phyloP scores from a whole-genome alignment of 1,139 yeast species.

The Candida sojae region DNA sequence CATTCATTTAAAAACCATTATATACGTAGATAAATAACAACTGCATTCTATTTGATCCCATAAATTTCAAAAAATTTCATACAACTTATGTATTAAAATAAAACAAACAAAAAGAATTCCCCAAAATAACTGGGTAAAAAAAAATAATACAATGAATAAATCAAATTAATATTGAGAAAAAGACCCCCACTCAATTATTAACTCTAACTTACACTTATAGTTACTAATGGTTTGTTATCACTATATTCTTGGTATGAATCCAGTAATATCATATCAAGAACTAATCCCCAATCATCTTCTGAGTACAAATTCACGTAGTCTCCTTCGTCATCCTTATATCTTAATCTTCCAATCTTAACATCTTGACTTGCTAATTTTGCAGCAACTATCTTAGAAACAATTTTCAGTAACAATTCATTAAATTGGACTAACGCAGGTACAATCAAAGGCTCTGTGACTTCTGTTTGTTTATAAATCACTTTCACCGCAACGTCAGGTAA shows the following conservation, averaged over 20 bases:
- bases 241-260: constrained; percentile 17
- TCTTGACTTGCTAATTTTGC: constrained; percentile 35
- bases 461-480: constrained; percentile 51
- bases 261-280: constrained; percentile 48
- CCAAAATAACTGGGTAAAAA: no score
- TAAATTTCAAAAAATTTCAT: not conserved
- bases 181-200: not conserved
- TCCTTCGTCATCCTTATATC: constrained; percentile 93
- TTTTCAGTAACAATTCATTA: constrained; percentile 45
- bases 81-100: no score
- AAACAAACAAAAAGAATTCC: no score
- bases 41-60: not conserved
- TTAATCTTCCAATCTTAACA: constrained; percentile 52
- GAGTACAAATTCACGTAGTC: constrained; percentile 87
- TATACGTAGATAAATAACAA: not conserved
- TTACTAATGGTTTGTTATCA: constrained; percentile 36
- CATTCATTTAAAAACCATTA: not conserved
- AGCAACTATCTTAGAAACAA: constrained; percentile 36
- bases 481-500: constrained; percentile 39
- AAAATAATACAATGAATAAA: not conserved
- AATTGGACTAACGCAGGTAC: constrained; percentile 51
- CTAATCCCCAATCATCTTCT: constrained; percentile 71
- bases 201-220: constrained; percentile 36
- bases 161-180: not conserved
- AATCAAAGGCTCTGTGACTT: constrained; percentile 29